These are phyloP conservation scores for Globisporangium recalcitrans DNA, from an alignment of 352 stramenopile species.

Conservation along the genomic window DNA sequence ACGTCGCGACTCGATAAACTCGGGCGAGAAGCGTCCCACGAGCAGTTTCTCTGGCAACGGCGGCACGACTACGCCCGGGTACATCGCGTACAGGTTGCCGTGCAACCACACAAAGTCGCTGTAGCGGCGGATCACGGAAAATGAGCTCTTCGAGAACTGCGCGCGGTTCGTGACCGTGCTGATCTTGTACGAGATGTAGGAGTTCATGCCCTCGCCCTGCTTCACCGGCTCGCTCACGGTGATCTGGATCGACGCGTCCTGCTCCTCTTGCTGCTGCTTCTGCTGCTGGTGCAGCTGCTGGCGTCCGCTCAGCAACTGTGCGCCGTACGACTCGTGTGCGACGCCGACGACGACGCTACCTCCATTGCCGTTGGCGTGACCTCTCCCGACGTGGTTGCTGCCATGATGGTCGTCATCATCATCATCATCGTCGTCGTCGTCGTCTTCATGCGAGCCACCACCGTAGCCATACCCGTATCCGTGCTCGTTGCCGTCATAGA, in stretches of 20 bases:
- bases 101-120: conserved; percentile 97
- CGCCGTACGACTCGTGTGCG: conserved; percentile 18
- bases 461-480: conserved; percentile 17
- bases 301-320: conserved; percentile 14
- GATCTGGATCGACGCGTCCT: conserved; percentile 59
- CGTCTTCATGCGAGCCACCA: background rate
- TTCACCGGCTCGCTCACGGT: conserved; percentile 94
- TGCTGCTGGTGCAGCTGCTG: conserved; percentile 10
- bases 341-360: background rate
- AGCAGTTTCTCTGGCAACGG: conserved; percentile 95
- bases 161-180: conserved; percentile 63
- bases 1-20: conserved; percentile 88
- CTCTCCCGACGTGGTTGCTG: background rate
- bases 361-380: background rate
- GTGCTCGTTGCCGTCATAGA: conserved; percentile 15
- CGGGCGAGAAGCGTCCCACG: conserved; percentile 90
- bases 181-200: conserved; percentile 97
- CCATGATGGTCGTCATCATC: background rate
- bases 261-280: background rate
- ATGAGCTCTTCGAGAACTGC: conserved; percentile 83
- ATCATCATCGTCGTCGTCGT: background rate
- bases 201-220: conserved; percentile 95
- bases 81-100: conserved; percentile 81
- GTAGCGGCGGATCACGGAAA: conserved; percentile 90
- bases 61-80: conserved; percentile 89